These are phyloP conservation scores for Grosmannia clavigera DNA, from an alignment of 2,329 filamentous ascomycete genomes.

Conservation along the genomic window DNA sequence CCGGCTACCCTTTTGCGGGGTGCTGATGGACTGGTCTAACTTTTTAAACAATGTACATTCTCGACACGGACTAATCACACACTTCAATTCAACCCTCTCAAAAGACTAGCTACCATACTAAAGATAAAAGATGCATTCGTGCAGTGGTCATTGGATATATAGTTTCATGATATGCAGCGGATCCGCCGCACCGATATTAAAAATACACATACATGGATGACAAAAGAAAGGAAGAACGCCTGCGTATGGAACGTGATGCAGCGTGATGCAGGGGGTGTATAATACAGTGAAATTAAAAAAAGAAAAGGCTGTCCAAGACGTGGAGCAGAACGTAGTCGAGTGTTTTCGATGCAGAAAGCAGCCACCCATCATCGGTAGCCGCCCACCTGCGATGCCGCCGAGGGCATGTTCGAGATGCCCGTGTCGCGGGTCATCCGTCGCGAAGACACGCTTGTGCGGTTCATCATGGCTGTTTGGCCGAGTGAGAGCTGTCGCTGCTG, in stretches of 20 bases:
- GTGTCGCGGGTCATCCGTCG: conserved; percentile 28
- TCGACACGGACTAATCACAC: too few relatives aligned
- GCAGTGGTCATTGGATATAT: conserved; percentile 1
- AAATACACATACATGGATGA: background rate
- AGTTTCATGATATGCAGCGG: background rate
- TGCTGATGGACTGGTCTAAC: too few relatives aligned
- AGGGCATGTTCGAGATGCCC: conserved; percentile 25
- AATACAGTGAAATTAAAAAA: background rate
- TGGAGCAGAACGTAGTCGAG: background rate
- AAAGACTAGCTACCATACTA: background rate
- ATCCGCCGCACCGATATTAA: background rate
- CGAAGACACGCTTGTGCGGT: conserved; percentile 30
- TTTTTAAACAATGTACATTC: too few relatives aligned
- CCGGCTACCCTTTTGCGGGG: background rate
- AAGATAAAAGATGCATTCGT: background rate
- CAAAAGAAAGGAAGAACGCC: conserved; percentile 1
- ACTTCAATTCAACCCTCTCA: too few relatives aligned
- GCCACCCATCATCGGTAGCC: conserved; percentile 28
- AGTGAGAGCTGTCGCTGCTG: conserved; percentile 29
- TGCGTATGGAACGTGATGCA: conserved; percentile 1
- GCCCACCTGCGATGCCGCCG: conserved; percentile 25
- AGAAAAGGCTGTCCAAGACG: background rate
- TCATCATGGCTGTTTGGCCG: conserved; percentile 27
- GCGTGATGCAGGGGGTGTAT: background rate
- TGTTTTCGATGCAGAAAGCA: too few relatives aligned